Evolutionary conservation across 2,329 filamentous ascomycete species (phyloP).

Genomic region (Fusarium xyrophilum): DNA sequence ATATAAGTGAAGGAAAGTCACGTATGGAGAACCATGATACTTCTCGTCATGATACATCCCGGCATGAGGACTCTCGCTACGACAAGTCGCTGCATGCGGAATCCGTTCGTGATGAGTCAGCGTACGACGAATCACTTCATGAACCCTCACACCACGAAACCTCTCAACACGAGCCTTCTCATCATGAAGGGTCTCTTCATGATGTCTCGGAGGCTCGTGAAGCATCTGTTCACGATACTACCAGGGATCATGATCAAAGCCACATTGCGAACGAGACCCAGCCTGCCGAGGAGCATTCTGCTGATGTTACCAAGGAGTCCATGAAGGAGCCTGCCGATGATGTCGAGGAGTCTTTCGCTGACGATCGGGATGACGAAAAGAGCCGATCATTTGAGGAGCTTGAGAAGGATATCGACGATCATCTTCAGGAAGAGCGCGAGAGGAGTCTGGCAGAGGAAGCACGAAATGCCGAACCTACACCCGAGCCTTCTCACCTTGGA

Average conservation of each 20-base stretch:
- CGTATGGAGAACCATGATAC: conserved; percentile 2
- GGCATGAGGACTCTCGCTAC: conserved; percentile 8
- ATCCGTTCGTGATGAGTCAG: conserved; percentile 11
- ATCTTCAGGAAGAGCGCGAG: conserved; percentile 32
- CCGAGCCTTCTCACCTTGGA: conserved; percentile 31
- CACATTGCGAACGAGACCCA: background rate
- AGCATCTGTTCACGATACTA: background rate
- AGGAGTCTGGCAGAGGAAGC: conserved; percentile 27
- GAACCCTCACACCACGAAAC: background rate
- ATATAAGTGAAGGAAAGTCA: conserved; percentile 19
- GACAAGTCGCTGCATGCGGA: conserved; percentile 12
- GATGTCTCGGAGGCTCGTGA: background rate
- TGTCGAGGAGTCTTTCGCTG: background rate
- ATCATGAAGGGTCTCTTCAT: background rate
- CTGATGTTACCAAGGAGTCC: conserved; percentile 8
- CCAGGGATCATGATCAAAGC: background rate
- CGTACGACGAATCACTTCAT: conserved; percentile 2
- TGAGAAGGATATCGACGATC: conserved; percentile 32
- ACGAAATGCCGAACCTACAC: background rate
- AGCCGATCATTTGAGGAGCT: conserved; percentile 29
- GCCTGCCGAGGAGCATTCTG: conserved; percentile 4
- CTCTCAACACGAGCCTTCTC: background rate
- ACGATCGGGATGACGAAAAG: conserved; percentile 9
- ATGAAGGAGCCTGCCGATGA: background rate
- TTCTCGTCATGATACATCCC: conserved; percentile 1